Conservation (phyloP, 148 eudicot species). For the Rhododendron vialii region DNA sequence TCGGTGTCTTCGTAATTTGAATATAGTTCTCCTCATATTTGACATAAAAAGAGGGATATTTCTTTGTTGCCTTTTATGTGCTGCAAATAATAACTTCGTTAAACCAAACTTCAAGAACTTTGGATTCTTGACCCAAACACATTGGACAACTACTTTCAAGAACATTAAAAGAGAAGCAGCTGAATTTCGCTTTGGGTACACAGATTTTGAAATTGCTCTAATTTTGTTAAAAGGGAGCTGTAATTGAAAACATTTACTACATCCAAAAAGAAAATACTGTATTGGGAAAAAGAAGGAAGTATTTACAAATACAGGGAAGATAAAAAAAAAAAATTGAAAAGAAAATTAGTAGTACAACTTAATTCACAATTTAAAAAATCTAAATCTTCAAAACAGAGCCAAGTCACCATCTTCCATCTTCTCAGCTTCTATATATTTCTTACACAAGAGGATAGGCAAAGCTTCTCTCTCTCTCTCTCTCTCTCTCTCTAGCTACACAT, state of each 20-base stretch:
- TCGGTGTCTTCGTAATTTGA: not conserved
- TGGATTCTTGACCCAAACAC: not conserved
- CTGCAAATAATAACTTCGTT: not conserved
- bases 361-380: not conserved
- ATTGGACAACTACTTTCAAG: not conserved
- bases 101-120: not conserved
- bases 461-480: constrained; percentile 18
- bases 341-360: not conserved
- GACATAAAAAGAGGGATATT: not conserved
- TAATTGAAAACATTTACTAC: not conserved
- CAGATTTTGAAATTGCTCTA: not conserved
- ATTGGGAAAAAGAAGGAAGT: not conserved
- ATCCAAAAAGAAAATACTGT: not conserved
- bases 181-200: not conserved
- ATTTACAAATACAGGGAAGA: not conserved
- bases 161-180: not conserved
- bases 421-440: constrained; percentile 38
- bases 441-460: constrained; percentile 63
- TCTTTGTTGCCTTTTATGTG: not conserved
- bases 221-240: not conserved
- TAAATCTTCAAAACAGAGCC: not conserved
- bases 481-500: constrained; percentile 17
- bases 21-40: not conserved
- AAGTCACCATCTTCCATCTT: constrained; percentile 46
- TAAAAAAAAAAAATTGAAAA: not conserved